Base-by-base conservation (phyloP, 2,329 filamentous ascomycete genomes). In the Sporothrix brasiliensis region DNA sequence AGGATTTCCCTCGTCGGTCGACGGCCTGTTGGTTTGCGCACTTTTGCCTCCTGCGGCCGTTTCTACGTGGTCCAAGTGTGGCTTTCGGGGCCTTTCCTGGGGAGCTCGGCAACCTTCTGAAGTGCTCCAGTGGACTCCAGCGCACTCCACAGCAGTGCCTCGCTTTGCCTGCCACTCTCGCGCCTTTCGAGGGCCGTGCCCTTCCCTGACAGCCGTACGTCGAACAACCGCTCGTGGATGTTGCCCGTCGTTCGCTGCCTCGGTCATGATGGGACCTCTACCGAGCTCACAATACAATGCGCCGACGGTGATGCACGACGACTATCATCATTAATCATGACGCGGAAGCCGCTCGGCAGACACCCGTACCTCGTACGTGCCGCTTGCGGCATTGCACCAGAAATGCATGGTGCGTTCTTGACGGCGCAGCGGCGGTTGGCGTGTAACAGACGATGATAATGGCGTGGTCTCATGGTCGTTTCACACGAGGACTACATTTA, bases 1-100 rank as follows among this genome's bases (percentile, higher is more conserved):
- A 53, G 49, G 27, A 34, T 67, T 67, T 67, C 63, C 49, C 63
- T 67, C 63, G 30, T 65, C 41, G 41, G 44, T 9, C 24, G 61
- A 9, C 60, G 41, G 44, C 7, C 47, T 1, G 34, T 65, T n/a
- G 2, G n/a, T 1, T 34, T 34, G 44, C 11, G 44, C 14, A 3
- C 41, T 65, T 50, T 44, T 16, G 56, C 30, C 56, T 44, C 24
- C 21, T 63, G 5, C 16, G 56, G 58, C 19, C 34, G 14, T 41
- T n/a, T 41, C 6, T 34, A 7, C 6, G 21, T 54, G 52, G 52
- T 4, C 3, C 16, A 19, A 9, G 27, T n/a, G 34, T 9, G 34
- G 30, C 27, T 34, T 34, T 56, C 4, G 27, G 5, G 54, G 16
- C 5, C 27, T n/a, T 58, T 41, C 41, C 19, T 21, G 5, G 47